These are phyloP conservation scores for Trichophaea hybrida DNA, from an alignment of 2,329 filamentous ascomycete species.

Conservation along the genomic window DNA sequence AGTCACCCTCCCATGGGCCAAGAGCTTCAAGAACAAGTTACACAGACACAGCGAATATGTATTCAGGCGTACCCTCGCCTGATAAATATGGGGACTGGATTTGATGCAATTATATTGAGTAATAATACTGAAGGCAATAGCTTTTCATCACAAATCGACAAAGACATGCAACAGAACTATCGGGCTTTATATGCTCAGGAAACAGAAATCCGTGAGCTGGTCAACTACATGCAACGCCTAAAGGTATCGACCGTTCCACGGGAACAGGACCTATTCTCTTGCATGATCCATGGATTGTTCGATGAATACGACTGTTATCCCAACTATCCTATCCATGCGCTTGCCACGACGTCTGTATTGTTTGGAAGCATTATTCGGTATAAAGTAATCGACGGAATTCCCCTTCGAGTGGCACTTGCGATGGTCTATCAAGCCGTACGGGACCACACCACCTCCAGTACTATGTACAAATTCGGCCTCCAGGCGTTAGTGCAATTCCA, in stretches of 20 bases:
- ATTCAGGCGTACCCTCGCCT: constrained; percentile 85
- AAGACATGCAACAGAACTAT: constrained; percentile 92
- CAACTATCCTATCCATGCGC: constrained; percentile 87
- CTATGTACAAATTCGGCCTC: constrained; percentile 97
- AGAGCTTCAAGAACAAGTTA: constrained; percentile 55
- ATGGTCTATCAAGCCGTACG: constrained; percentile 97
- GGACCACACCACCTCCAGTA: constrained; percentile 65
- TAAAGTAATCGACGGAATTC: constrained; percentile 76
- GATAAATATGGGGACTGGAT: constrained; percentile 91
- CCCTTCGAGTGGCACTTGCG: constrained; percentile 81
- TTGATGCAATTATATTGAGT: constrained; percentile 76
- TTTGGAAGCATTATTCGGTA: constrained; percentile 95
- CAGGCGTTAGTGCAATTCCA: constrained; percentile 86
- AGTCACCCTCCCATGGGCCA: constrained; percentile 30
- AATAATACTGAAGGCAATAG: constrained; percentile 72
- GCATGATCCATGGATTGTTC: constrained; percentile 96
- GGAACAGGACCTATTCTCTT: constrained; percentile 90
- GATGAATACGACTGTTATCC: constrained; percentile 94
- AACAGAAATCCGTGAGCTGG: constrained; percentile 69
- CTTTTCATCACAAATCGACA: constrained; percentile 63
- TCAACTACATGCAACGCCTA: constrained; percentile 69
- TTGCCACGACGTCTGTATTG: constrained; percentile 88
- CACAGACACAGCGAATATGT: constrained; percentile 62
- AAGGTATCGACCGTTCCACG: constrained; percentile 71
- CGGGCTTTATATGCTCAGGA: constrained; percentile 96